Evolutionary conservation across 306 rosid species (phyloP), one percentile per base, ranked within the genome.

Genomic region (Vigna angularis): DNA sequence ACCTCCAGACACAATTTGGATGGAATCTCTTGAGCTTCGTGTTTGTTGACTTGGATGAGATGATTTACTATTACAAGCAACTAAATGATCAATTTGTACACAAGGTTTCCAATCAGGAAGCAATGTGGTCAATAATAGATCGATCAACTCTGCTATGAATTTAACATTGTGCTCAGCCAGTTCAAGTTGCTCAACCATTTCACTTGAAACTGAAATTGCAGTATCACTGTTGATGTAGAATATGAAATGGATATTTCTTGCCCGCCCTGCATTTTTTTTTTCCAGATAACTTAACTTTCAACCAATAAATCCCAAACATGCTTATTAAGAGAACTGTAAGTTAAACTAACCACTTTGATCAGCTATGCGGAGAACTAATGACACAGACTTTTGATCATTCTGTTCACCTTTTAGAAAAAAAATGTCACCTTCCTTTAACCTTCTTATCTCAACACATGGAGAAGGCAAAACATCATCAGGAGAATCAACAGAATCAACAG

Each of bases 191-290:
- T 62, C 68, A 32, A 62, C 68, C 47, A 32, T 62, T 62, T 62
- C 68, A 15, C 68, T 32, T 62, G 68, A 62, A 62, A 62, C 68
- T 32, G 68, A 62, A 4, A 62, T 62, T 24, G 68, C 68, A 62
- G 68, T 32, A 34, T 62, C 47, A 62, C 68, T 62, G 45, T 62
- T 7, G 24, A 62, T 38, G 68, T 32, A 62, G 68, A 62, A 62
- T 32, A 62, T 32, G 47, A 62, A 62, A 34, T 62, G 68, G 13
- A 62, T 32, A 62, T 62, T 62, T 32, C 68, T 32, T 16, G 68
- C 68, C 0, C 68, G 45, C 47, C 68, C 68, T 62, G 68, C 45
- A 62, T 62, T 62, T 62, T 34, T 62, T 61, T 62, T 15, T 62
- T 32, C 47, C 47, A 32, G 13, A 62, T 10, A 16, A 32, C 45